Base-by-base conservation (phyloP, 306 rosid genomes). In the Vigna radiata region DNA sequence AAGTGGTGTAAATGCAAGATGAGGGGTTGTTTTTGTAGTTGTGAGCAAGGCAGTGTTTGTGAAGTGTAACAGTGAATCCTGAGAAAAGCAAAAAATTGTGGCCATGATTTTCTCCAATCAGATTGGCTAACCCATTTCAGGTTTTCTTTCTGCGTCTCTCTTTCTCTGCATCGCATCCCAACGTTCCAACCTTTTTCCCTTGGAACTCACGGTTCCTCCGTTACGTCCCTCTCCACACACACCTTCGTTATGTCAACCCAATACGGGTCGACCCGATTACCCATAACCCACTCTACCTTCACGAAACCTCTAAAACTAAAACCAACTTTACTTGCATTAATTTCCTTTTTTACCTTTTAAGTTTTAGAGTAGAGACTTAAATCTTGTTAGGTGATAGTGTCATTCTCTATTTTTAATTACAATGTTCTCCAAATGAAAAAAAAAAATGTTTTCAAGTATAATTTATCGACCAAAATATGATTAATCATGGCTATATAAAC, bases 161-260 rank as follows among this genome's bases (percentile, higher is more conserved):
- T 65, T 31, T 65, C 11, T 65, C 52, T 65, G 52, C 52, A 37
- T 65, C 37, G 37, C 12, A 29, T 50, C 75, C 62, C 62, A 71
- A 70, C 63, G 63, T 63, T 66, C 76, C 67, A 11, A 70, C 75
- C 77, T 76, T 68, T 43, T 60, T 66, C 68, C 80, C 87, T 86
- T 83, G 84, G 73, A 77, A 70, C 84, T 83, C 86, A 81, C 84
- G 79, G 82, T 82, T 83, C 68, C 83, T 59, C 76, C 48, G 83
- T 78, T 29, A 64, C 7, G 77, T 78, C 86, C 77, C 83, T 83
- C 83, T 83, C 77, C 16, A 56, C 16, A 67, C 58, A 29, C 14
- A 73, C 71, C 86, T 66, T 77, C 74, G 82, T 77, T 36, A 66
- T 71, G 5, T 67, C 39, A 77, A 72, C 79, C 79, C 53, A 6